Evolutionary conservation across 345 rosid species (phyloP).

Genomic region (Odontarrhena argentea): DNA sequence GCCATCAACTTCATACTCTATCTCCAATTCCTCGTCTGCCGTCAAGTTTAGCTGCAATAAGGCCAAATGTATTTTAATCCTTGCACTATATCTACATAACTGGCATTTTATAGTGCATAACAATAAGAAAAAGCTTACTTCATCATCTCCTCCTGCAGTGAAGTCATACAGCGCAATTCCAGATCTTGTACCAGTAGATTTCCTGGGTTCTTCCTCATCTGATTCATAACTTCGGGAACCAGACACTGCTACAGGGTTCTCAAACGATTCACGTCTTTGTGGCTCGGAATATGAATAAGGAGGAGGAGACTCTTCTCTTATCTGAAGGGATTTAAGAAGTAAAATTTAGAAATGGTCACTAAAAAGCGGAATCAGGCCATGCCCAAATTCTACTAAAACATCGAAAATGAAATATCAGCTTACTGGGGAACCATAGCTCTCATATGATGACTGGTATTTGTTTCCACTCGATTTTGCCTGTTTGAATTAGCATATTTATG

Average conservation of each 20-base stretch:
- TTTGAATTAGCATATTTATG: slow-evolving; percentile 20
- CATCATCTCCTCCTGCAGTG: slow-evolving; percentile 99
- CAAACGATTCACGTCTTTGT: slow-evolving; percentile 68
- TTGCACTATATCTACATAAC: not conserved
- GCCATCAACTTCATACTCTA: slow-evolving; percentile 97
- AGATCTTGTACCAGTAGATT: slow-evolving; percentile 64
- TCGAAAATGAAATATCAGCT: slow-evolving; percentile 24
- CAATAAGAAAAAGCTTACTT: slow-evolving; percentile 48
- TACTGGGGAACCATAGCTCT: slow-evolving; percentile 76
- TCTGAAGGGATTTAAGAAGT: slow-evolving; percentile 46
- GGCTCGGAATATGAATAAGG: slow-evolving; percentile 68
- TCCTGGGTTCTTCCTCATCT: slow-evolving; percentile 58
- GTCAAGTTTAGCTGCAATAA: slow-evolving; percentile 84
- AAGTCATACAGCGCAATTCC: slow-evolving; percentile 95
- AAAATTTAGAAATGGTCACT: slow-evolving; percentile 14
- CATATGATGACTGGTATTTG: slow-evolving; percentile 61
- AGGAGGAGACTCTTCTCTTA: slow-evolving; percentile 94
- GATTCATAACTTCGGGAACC: slow-evolving; percentile 71
- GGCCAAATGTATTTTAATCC: slow-evolving; percentile 20
- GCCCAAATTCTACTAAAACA: slow-evolving; percentile 17
- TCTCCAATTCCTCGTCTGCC: slow-evolving; percentile 91
- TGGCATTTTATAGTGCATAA: not conserved
- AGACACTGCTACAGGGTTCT: slow-evolving; percentile 64
- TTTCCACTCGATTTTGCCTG: slow-evolving; percentile 69
- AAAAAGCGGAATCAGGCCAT: not conserved